Conservation (phyloP, 2,329 filamentous ascomycete genomes). For the Aspergillus sclerotialis region DNA sequence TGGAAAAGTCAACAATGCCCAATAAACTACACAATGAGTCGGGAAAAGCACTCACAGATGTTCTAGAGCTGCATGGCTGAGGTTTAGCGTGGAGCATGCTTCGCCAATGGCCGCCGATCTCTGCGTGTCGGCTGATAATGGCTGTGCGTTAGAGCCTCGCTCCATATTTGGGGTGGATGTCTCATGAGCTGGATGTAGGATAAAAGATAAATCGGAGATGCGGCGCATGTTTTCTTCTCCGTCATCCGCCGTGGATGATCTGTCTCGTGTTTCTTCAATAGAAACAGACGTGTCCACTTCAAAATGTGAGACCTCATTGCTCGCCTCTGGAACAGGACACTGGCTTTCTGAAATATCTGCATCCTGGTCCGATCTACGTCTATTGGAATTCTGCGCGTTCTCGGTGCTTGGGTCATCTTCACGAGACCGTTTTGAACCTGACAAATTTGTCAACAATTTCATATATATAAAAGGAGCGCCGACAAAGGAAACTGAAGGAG, state of each 20-base stretch:
- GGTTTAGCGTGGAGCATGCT: not conserved
- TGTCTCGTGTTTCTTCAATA: not conserved
- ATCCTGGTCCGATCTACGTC: not conserved
- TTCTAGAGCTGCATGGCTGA: not conserved
- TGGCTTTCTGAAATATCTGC: not conserved
- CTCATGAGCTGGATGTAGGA: slow-evolving; percentile 20
- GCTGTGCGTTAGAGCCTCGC: slow-evolving; percentile 1
- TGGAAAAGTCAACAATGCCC: not conserved
- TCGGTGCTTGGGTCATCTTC: not conserved
- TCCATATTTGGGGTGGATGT: slow-evolving; percentile 6
- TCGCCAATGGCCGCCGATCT: not conserved
- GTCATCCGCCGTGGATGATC: not conserved
- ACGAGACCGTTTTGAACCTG: not conserved
- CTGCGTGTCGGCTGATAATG: not conserved
- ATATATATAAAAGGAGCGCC: too few species aligned
- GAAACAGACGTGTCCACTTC: not conserved
- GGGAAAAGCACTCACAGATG: not conserved
- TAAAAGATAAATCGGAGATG: slow-evolving; percentile 13
- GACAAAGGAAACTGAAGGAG: slow-evolving; percentile 3
- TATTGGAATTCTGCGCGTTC: not conserved
- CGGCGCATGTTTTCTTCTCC: not conserved
- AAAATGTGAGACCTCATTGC: not conserved
- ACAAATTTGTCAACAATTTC: not conserved
- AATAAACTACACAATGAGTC: not conserved
- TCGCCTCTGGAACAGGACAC: not conserved